phyloP scores from a whole-genome alignment of 2,329 filamentous ascomycete species.

The Ceratocystis destructans region DNA sequence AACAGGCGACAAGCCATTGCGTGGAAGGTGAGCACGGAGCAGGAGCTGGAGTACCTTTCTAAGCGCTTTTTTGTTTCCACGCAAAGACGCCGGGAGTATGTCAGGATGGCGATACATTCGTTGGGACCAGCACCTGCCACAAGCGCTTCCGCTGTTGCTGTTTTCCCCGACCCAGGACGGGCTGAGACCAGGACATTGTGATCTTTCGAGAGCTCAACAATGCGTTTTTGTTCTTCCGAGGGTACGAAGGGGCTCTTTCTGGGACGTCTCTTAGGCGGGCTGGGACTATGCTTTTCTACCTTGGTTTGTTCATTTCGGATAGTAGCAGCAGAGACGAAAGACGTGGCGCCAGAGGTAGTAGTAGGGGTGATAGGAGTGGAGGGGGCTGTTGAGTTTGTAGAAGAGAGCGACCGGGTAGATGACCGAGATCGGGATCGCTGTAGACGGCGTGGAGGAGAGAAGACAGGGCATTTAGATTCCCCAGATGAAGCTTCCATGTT shows the following conservation, averaged over 20 bases:
- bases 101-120: constrained; percentile 22
- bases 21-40: constrained; percentile 24
- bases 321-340: neutral
- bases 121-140: constrained; percentile 21
- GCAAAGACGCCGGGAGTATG: constrained; percentile 24
- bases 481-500: neutral
- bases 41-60: constrained; percentile 18
- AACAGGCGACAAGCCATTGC: constrained; percentile 22
- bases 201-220: constrained; percentile 21
- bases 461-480: neutral
- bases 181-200: constrained; percentile 27
- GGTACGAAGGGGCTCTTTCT: constrained; percentile 12
- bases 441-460: neutral
- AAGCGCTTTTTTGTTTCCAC: constrained; percentile 23
- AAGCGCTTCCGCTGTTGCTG: constrained; percentile 25
- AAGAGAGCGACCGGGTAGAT: neutral
- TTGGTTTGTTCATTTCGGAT: neutral
- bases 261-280: neutral
- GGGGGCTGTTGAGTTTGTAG: neutral
- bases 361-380: neutral
- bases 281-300: neutral
- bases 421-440: neutral
- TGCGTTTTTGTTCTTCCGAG: constrained; percentile 23
- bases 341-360: neutral
- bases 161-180: constrained; percentile 26